Conservation (phyloP, 2,329 filamentous ascomycete species). For the Pseudogymnoascus sp. region DNA sequence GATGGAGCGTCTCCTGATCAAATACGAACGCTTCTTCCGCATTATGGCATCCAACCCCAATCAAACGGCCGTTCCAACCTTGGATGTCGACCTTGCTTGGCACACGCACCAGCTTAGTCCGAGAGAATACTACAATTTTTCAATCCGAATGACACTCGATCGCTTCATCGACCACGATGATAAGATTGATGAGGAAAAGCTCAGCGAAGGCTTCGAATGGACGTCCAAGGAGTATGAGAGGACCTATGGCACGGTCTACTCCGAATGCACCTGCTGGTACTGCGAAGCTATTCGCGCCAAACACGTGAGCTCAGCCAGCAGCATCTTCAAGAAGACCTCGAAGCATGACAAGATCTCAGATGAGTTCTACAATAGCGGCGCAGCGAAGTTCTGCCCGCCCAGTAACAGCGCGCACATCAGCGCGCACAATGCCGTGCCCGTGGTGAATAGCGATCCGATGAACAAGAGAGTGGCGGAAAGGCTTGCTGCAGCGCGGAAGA, state of each 20-base stretch:
- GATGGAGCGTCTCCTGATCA: conserved; percentile 54
- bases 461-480: conserved; percentile 21
- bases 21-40: conserved; percentile 54
- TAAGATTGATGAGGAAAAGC: conserved; percentile 61
- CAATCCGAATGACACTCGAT: conserved; percentile 32
- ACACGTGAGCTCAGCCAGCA: conserved; percentile 39
- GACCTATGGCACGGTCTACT: conserved; percentile 57
- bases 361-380: conserved; percentile 40
- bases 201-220: conserved; percentile 61
- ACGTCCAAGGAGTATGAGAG: conserved; percentile 63
- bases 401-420: conserved; percentile 61
- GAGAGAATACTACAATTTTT: conserved; percentile 51
- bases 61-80: conserved; percentile 54
- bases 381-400: conserved; percentile 41
- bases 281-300: conserved; percentile 60
- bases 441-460: conserved; percentile 14
- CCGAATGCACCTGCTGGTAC: conserved; percentile 75
- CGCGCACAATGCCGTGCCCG: conserved; percentile 57
- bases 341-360: conserved; percentile 39
- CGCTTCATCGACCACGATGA: conserved; percentile 76
- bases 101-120: conserved; percentile 73
- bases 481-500: conserved; percentile 25
- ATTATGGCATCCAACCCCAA: conserved; percentile 44
- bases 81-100: conserved; percentile 70
- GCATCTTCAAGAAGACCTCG: conserved; percentile 35